Evolutionary conservation across 108 stramenopile species (phyloP), one percentile per base, ranked within the genome.

Genomic region (Cyclotella baltica): DNA sequence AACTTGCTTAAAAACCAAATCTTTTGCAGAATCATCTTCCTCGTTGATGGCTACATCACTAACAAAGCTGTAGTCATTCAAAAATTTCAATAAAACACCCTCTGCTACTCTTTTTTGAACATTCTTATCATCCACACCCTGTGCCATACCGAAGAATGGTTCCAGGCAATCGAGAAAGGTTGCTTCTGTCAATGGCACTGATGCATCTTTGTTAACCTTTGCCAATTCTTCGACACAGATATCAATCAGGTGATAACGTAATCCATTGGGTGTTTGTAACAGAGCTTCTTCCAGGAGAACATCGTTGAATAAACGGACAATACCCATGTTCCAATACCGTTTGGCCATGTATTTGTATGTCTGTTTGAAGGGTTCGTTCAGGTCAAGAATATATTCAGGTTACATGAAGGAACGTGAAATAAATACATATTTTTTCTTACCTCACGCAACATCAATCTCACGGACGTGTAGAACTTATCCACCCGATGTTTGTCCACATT

Each of bases 401-500:
- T n/a, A n/a, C n/a, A n/a, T n/a, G n/a, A n/a, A n/a, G n/a, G 18
- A n/a, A 20, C 19, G n/a, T 52, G 19, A n/a, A 52, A 52, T 4
- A 52, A 3, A n/a, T n/a, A n/a, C n/a, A n/a, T n/a, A n/a, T n/a
- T n/a, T n/a, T n/a, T n/a, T n/a, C 57, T 51, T 16, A 86, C 87
- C 81, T 96, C 86, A 52, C 83, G 72, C 68, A 96, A 73, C 80
- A 92, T 87, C 33, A 88, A 67, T 36, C 97, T 87, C 53, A 94
- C 83, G 50, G 93, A 76, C 23, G 92, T 93, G 78, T 98, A 98
- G 57, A 98, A 96, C 70, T 98, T 98, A 74, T 98, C 94, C 10
- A 98, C 82, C 10, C 97, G 86, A 75, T 98, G 90, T 85, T 96
- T 94, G 78, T 98, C 97, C 77, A 98, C 91, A 58, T 88, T 87